Evolutionary conservation across 2,329 filamentous ascomycete species (phyloP).

Genomic region (Truncatella angustata): DNA sequence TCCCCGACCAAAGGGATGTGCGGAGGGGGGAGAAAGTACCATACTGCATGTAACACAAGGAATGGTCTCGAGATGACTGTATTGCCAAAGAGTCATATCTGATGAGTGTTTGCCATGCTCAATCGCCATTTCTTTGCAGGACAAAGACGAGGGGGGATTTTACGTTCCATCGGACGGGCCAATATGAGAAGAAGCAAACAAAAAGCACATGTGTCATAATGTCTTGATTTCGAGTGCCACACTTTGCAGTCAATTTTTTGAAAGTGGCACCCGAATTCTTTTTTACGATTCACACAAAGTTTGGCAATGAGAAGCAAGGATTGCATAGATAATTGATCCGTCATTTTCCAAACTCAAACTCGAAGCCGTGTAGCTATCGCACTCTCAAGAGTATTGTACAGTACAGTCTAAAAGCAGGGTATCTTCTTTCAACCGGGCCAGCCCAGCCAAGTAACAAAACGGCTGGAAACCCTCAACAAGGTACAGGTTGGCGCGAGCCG

Average conservation of each 20-base stretch:
- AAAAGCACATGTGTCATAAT: constrained; percentile 8
- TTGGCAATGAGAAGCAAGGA: not conserved
- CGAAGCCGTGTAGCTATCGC: constrained; percentile 4
- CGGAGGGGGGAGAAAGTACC: not conserved
- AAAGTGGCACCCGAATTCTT: not conserved
- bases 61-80: not conserved
- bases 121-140: too few relatives aligned
- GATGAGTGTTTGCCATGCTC: too few relatives aligned
- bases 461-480: constrained; percentile 25
- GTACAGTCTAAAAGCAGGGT: constrained; percentile 35
- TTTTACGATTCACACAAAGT: not conserved
- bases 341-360: constrained; percentile 3
- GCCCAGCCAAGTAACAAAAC: constrained; percentile 28
- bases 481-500: constrained; percentile 18
- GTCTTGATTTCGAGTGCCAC: not conserved
- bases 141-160: not conserved
- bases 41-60: not conserved
- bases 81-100: too few relatives aligned
- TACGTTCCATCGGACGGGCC: too few relatives aligned
- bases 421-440: constrained; percentile 35
- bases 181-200: constrained; percentile 7
- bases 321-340: constrained; percentile 5
- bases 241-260: not conserved
- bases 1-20: not conserved
- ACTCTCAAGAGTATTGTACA: constrained; percentile 19